Base-by-base conservation (phyloP, 495 filamentous ascomycete species). In the Amniculicola lignicola region DNA sequence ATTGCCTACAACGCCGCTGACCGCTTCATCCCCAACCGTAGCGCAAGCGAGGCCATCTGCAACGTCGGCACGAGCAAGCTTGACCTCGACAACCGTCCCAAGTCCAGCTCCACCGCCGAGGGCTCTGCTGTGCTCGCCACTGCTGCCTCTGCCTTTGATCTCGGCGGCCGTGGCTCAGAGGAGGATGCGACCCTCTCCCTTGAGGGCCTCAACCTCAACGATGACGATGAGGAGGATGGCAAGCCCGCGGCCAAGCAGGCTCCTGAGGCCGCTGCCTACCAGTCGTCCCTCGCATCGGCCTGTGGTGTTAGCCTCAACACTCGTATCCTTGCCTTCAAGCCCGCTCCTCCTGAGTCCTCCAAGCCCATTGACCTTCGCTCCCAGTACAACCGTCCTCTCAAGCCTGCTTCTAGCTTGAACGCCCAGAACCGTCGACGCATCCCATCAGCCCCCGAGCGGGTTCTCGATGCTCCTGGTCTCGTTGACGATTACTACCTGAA, bases 401-500 rank as follows among this genome's bases (percentile, higher is more conserved):
- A 89, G 73, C 75, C 85, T 23, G 82, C 87, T 52, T 83, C 78
- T 57, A 78, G 84, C 11, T 71, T 79, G 35, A 80, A 86, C 18
- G 86, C 90, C 10, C 89, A 96, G 66, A 90, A 89, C 75, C 82
- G 90, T 36, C 87, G 93, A 29, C 85, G 94, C 61, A 85, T 99
- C 41, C 83, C 92, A 25, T 96, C 94, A 10, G 89, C 93, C 10
- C 93, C 93, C 0, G 93, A 99, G 71, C 88, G 93, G 43, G 93
- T 99, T 5, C 79, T 99, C n/a, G 93, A 99, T 70, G 93, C 93
- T 0, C 93, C 93, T 0, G 93, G 90, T 49, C 80, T 99, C 23
- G 82, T 96, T 49, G 93, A 99, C 68, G 93, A 99, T 71, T 99
- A 97, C 79, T 99, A 99, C 69, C 86, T 99, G 65, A 99, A 99